phyloP scores from a whole-genome alignment of 2,329 filamentous ascomycete genomes.

The Cadophora sp. region DNA sequence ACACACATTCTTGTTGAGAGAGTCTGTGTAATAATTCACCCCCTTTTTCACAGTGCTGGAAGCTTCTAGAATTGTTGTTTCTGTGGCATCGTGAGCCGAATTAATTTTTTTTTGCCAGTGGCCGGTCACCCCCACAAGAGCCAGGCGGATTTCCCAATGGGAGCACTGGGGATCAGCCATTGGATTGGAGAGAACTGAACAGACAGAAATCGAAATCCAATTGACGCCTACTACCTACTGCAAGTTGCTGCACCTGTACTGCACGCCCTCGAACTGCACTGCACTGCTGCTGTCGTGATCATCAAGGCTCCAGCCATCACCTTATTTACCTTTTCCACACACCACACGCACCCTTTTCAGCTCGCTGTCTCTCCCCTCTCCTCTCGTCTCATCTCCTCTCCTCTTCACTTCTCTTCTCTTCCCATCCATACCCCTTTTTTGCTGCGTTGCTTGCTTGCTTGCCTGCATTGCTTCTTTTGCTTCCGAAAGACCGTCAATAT shows the following conservation, averaged over 20 bases:
- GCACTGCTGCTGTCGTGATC: slow-evolving; percentile 6
- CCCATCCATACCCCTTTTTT: neutral
- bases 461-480: neutral
- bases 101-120: slow-evolving; percentile 9
- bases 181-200: slow-evolving; percentile 9
- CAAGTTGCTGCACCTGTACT: neutral
- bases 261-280: neutral
- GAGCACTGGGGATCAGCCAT: neutral
- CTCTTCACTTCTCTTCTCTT: neutral
- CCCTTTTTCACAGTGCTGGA: slow-evolving; percentile 5
- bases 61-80: slow-evolving; percentile 24
- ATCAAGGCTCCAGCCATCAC: slow-evolving; percentile 15
- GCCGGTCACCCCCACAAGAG: slow-evolving; percentile 2
- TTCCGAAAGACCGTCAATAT: neutral
- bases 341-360: neutral
- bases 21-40: slow-evolving; percentile 4
- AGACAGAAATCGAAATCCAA: slow-evolving; percentile 7
- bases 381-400: neutral
- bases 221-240: slow-evolving; percentile 15
- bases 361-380: neutral
- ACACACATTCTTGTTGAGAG: neutral
- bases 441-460: slow-evolving; percentile 10
- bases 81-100: slow-evolving; percentile 8
- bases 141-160: slow-evolving; percentile 11
- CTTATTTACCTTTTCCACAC: slow-evolving; percentile 2